phyloP scores from a whole-genome alignment of 1,139 yeast genomes.

The Cylindricascospora bacillispora region DNA sequence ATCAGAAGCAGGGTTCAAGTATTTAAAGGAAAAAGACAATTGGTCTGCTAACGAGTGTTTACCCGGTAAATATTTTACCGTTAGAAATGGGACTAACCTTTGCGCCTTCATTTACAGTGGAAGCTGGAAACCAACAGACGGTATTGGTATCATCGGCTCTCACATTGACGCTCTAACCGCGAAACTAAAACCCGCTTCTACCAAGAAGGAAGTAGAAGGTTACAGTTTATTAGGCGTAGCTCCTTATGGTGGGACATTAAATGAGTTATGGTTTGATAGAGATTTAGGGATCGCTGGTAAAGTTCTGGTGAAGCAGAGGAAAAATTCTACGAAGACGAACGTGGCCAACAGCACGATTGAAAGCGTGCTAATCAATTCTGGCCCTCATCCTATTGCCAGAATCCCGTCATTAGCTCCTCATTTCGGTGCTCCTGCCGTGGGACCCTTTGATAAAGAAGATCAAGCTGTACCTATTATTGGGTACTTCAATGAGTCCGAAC shows the following conservation, averaged over 20 bases:
- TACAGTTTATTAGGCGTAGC: conserved; percentile 55
- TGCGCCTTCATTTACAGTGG: conserved; percentile 47
- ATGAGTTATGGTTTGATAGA: conserved; percentile 49
- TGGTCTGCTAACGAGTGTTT: conserved; percentile 29
- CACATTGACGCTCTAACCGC: conserved; percentile 51
- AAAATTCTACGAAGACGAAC: conserved; percentile 24
- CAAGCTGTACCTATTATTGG: conserved; percentile 53
- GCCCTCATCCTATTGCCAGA: conserved; percentile 52
- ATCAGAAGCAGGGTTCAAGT: conserved; percentile 39
- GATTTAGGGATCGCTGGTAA: conserved; percentile 60
- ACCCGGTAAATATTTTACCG: conserved; percentile 40
- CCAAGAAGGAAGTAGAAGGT: conserved; percentile 38
- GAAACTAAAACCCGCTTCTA: conserved; percentile 45
- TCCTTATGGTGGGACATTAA: conserved; percentile 50
- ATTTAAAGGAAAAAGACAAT: conserved; percentile 37
- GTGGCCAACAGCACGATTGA: conserved; percentile 16
- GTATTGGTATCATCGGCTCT: conserved; percentile 47
- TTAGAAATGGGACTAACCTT: conserved; percentile 42
- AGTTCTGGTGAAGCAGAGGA: conserved; percentile 33
- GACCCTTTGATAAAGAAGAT: conserved; percentile 48
- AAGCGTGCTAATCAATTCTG: conserved; percentile 39
- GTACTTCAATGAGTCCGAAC: conserved; percentile 23
- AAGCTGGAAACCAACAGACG: conserved; percentile 42
- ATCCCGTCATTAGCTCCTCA: conserved; percentile 58
- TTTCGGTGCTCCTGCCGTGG: conserved; percentile 39